Evolutionary conservation across 1,139 yeast genomes (phyloP).

Genomic region (Kazachstania sp.): DNA sequence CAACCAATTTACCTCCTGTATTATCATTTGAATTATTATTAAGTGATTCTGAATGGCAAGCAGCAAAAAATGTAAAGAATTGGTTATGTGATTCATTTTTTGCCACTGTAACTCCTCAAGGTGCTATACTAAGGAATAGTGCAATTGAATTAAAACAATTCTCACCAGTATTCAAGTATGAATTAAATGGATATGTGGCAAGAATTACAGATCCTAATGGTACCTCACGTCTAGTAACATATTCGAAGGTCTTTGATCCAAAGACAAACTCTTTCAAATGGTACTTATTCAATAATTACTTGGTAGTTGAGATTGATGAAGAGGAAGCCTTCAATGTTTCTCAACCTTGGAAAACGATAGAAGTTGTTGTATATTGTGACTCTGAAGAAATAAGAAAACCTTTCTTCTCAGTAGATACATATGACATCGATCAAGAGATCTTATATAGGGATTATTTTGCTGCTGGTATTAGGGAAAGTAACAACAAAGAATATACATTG

Average conservation of each 20-base stretch:
- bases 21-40: constrained; percentile 54
- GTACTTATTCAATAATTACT: constrained; percentile 85
- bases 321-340: constrained; percentile 59
- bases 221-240: constrained; percentile 51
- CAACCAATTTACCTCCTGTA: constrained; percentile 54
- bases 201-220: constrained; percentile 53
- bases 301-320: constrained; percentile 70
- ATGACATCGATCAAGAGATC: constrained; percentile 49
- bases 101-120: constrained; percentile 36
- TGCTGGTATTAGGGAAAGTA: constrained; percentile 53
- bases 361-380: constrained; percentile 59
- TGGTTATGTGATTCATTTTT: constrained; percentile 60
- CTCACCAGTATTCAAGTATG: constrained; percentile 39
- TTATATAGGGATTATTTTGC: constrained; percentile 73
- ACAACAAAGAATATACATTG: constrained; percentile 54
- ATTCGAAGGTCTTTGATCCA: constrained; percentile 40
- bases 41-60: constrained; percentile 42
- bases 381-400: constrained; percentile 30
- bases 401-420: constrained; percentile 35
- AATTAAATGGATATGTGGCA: constrained; percentile 60
- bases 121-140: constrained; percentile 35
- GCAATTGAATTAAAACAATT: constrained; percentile 32
- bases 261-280: constrained; percentile 39
- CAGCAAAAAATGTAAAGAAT: constrained; percentile 37
- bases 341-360: constrained; percentile 77